Evolutionary conservation across 306 rosid genomes (phyloP), one percentile per base, ranked within the genome.

Genomic region (Vachellia collinsii): DNA sequence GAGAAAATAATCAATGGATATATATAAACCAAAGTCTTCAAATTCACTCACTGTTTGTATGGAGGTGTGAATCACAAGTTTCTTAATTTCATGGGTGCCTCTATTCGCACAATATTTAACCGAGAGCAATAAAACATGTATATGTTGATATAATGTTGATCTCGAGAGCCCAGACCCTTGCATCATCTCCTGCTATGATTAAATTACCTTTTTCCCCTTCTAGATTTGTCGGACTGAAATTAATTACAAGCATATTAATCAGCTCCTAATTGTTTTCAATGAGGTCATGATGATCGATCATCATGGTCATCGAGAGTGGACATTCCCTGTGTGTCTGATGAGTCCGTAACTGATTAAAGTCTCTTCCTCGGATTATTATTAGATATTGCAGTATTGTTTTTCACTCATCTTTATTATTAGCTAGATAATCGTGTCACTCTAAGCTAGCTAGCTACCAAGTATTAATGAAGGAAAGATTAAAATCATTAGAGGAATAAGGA

Each of bases 211-310:
- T 44, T 11, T 3, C 13, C 4, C 48, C 48, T 11, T 44, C 48
- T 11, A 44, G 74, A 61, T 42, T 7, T 42, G 46, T 42, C 3
- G 46, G 3, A 42, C 46, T 42, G 46, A 42, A 42, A 42, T 77
- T 81, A 71, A 75, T 77, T 81, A 69, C 79, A 42, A 78, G 72
- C 74, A 80, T 81, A 80, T 81, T 75, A 80, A 75, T 84, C 77
- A 78, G 76, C 82, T 74, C 34, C 79, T 83, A 70, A 64, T 83
- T 85, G 84, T 12, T 48, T 48, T 87, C 84, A 75, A 80, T 56
- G 70, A 69, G 70, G 86, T 13, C 54, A 13, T 79, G 71, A 87
- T 90, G 88, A 88, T 84, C 85, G 85, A 70, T 82, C 92, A 87
- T 90, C 78, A 88, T 83, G 83, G 82, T 29, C 34, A 29, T 29